These are phyloP conservation scores for Xylaria venustula DNA, from an alignment of 495 filamentous ascomycete genomes.

Conservation along the genomic window DNA sequence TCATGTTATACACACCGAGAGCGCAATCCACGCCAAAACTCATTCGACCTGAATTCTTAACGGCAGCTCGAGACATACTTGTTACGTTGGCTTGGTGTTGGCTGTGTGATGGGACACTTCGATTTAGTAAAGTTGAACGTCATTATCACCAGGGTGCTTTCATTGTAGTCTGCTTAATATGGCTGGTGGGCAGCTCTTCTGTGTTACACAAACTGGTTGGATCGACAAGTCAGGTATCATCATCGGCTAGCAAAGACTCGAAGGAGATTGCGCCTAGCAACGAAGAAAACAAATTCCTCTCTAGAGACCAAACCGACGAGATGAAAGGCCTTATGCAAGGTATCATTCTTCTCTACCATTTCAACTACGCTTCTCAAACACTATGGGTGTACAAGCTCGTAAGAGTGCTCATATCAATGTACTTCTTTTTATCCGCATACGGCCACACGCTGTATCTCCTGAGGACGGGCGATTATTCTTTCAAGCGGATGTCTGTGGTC, in stretches of 20 bases:
- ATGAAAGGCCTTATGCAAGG: constrained; percentile 67
- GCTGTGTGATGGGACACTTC: constrained; percentile 54
- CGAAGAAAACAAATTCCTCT: constrained; percentile 37
- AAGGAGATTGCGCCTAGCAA: neutral
- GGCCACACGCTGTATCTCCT: constrained; percentile 59
- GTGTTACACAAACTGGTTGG: constrained; percentile 31
- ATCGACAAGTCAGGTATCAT: neutral
- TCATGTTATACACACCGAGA: constrained; percentile 12
- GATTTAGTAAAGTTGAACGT: constrained; percentile 58
- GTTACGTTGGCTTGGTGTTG: constrained; percentile 50
- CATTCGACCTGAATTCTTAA: constrained; percentile 3
- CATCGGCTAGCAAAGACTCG: constrained; percentile 10
- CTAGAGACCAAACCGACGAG: constrained; percentile 58
- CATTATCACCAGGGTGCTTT: constrained; percentile 45
- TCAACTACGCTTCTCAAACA: constrained; percentile 49
- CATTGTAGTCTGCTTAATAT: constrained; percentile 28
- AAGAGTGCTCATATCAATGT: constrained; percentile 56
- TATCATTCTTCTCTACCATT: constrained; percentile 58
- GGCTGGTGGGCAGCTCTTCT: constrained; percentile 37
- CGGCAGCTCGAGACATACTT: constrained; percentile 28
- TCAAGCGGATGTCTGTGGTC: constrained; percentile 46
- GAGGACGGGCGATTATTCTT: constrained; percentile 53
- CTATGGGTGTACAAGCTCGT: constrained; percentile 54
- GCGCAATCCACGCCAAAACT: constrained; percentile 11
- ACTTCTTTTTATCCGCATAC: constrained; percentile 62